phyloP scores from a whole-genome alignment of 257 asterid genomes.

The Salvia hispanica region DNA sequence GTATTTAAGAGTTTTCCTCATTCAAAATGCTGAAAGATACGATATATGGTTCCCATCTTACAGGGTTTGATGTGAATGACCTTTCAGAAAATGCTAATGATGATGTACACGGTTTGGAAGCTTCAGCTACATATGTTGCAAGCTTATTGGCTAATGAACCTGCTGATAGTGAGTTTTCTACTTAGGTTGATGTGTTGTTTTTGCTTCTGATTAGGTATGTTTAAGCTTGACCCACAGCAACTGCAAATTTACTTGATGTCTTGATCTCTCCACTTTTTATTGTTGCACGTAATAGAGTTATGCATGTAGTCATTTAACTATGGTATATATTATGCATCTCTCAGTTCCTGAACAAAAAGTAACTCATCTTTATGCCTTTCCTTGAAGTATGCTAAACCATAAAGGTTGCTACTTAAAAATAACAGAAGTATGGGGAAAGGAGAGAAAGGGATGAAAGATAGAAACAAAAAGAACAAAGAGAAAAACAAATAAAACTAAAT shows the following conservation, averaged over 20 bases:
- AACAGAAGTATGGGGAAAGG: too few species aligned
- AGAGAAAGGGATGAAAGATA: too few species aligned
- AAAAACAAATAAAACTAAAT: too few species aligned
- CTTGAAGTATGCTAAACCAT: background rate
- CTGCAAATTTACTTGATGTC: background rate
- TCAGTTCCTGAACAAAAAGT: too few species aligned
- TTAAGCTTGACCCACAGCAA: conserved; percentile 7
- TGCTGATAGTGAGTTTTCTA: conserved; percentile 61
- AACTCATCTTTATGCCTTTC: background rate
- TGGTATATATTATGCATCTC: background rate
- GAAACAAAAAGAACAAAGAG: too few species aligned
- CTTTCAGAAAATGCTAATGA: conserved; percentile 78
- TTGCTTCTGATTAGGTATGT: conserved; percentile 5
- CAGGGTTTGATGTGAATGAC: conserved; percentile 90
- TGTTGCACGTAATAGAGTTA: conserved; percentile 16
- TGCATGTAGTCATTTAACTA: conserved; percentile 3
- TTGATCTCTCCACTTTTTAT: background rate
- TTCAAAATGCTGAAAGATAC: conserved; percentile 27
- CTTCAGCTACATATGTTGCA: conserved; percentile 85
- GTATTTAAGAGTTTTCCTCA: conserved; percentile 5
- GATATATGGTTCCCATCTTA: conserved; percentile 19
- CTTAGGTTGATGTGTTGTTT: conserved; percentile 5
- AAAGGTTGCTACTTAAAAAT: too few species aligned
- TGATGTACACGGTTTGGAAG: conserved; percentile 82
- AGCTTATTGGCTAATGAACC: conserved; percentile 87